Base-by-base conservation (phyloP, 352 stramenopile genomes). In the Phytophthora brassicae region DNA sequence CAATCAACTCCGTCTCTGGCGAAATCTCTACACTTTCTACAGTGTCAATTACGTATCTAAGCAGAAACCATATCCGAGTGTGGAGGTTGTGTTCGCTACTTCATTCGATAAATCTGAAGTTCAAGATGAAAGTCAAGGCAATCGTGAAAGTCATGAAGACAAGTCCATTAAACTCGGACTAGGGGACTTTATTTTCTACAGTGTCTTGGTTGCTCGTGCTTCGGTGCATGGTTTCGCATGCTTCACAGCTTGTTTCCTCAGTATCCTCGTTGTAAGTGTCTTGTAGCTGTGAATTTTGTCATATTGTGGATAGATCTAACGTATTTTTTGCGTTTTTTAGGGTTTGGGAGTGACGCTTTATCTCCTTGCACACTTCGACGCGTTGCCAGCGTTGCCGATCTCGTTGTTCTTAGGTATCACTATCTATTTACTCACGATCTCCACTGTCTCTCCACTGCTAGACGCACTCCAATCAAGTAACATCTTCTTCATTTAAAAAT, bases 121-220 rank as follows among this genome's bases (percentile, higher is more conserved):
- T 68, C 68, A 36, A 60, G 66, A 42, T 65, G 70, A 35, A 64
- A 68, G 44, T 60, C 75, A 67, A 9, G 22, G 60, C 16, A 60
- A 73, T 17, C 63, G 66, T 7, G 58, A 76, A 5, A 48, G 64
- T 11, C 44, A 62, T 0, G 70, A 81, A 23, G 67, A 82, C 60
- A 86, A 86, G 51, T 88, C 77, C 4, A 97, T 98, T 67, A 89
- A 96, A 50, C 75, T 98, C 7, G 92, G 92, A 0, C 71, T 98
- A 9, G 96, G 97, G 0, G 97, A 99, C 76, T 99, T 99, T 68
- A 98, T 99, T 42, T 99, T 99, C 69, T 99, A 99, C 75, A 98
- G 84, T 45, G 89, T 99, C 0, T 77, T 99, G 29, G 93, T 98
- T 24, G 93, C 93, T 6, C 96, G 97, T 33, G 96, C 96, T 9